Conservation (phyloP, 768 basidiomycete species). For the Panus rudis region DNA sequence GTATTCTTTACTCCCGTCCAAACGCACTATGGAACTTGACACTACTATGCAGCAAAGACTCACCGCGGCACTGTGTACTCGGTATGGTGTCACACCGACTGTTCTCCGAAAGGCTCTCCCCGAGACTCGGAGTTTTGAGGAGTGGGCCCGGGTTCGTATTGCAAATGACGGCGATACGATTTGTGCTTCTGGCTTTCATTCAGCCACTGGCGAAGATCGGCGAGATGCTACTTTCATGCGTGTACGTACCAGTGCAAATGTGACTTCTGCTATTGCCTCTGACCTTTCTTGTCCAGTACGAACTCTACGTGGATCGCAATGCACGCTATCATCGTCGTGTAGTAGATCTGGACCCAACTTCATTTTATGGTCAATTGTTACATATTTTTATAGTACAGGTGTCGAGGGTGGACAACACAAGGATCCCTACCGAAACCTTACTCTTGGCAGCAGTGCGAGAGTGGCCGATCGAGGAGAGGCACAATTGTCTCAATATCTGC, state of each 20-base stretch:
- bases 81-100: conserved; percentile 5
- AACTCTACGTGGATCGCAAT: conserved; percentile 24
- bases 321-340: conserved; percentile 7
- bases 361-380: conserved; percentile 30
- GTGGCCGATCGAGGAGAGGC: no score
- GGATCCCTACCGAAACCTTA: no score
- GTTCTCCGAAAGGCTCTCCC: conserved; percentile 7
- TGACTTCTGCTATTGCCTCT: neutral
- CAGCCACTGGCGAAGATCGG: conserved; percentile 16
- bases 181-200: conserved; percentile 13
- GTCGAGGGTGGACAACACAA: no score
- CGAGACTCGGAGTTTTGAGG: conserved; percentile 9
- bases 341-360: neutral
- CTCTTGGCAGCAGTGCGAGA: no score
- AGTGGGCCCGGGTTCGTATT: conserved; percentile 24
- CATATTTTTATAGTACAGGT: conserved; percentile 21
- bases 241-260: conserved; percentile 20
- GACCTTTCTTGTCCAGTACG: conserved; percentile 20
- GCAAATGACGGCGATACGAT: conserved; percentile 24
- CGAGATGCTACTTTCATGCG: conserved; percentile 28
- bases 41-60: no score
- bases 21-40: no score
- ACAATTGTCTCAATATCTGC: no score
- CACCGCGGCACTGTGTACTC: neutral
- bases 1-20: no score